Evolutionary conservation across 2,329 filamentous ascomycete species (phyloP).

Genomic region (Sarocladium strictum): DNA sequence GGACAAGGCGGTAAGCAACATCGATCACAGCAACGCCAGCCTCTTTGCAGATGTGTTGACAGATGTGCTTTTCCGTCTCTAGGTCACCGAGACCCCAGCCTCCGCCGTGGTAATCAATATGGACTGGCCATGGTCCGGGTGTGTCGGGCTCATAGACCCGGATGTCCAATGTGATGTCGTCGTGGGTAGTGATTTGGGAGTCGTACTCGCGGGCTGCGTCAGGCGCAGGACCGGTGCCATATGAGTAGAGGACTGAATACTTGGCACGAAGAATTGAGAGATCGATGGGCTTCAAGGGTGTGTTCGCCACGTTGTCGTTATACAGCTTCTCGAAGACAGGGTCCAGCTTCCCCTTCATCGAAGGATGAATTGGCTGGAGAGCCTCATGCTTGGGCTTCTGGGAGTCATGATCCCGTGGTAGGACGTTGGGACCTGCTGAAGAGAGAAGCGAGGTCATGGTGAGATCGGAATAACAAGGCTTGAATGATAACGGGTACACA

Average conservation of each 20-base stretch:
- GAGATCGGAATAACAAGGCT: too few species aligned
- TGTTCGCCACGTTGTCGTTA: conserved; percentile 36
- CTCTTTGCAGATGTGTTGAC: conserved; percentile 37
- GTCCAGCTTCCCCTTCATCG: conserved; percentile 37
- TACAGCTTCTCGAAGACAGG: conserved; percentile 41
- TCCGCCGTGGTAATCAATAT: conserved; percentile 44
- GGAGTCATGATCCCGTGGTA: not conserved
- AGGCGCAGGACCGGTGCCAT: conserved; percentile 34
- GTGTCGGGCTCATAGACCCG: conserved; percentile 37
- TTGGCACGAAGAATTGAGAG: conserved; percentile 29
- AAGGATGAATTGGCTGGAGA: conserved; percentile 42
- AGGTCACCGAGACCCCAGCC: conserved; percentile 46
- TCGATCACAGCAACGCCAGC: conserved; percentile 40
- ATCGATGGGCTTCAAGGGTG: conserved; percentile 32
- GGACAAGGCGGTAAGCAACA: conserved; percentile 43
- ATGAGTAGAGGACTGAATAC: conserved; percentile 38
- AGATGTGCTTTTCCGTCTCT: conserved; percentile 42
- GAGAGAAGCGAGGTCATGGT: not conserved
- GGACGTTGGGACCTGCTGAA: not conserved
- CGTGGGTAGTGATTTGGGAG: conserved; percentile 23
- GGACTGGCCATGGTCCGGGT: conserved; percentile 38
- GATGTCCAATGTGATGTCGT: conserved; percentile 25
- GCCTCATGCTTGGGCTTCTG: conserved; percentile 26
- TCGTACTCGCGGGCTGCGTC: conserved; percentile 34
- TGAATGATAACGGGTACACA: too few species aligned